Percentiles rank a stretch among this genome's conserved stretches.
These are phyloP conservation scores for Suillus decipiens DNA, from an alignment of 768 basidiomycete genomes.

Conservation along the genomic window DNA sequence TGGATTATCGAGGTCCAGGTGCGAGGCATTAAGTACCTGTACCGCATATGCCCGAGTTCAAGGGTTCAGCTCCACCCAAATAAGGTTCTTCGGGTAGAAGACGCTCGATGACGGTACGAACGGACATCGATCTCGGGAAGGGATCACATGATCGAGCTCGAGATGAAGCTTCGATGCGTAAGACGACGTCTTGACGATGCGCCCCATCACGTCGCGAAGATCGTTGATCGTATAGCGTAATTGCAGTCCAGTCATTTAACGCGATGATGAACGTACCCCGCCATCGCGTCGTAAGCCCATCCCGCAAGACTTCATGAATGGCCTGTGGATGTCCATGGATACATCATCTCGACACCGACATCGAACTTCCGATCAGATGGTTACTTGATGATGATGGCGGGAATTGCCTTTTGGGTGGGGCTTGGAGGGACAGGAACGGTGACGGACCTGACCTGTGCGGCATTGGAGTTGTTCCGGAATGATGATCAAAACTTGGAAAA, in stretches of 20 bases:
- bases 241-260: neutral
- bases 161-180: neutral
- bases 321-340: neutral
- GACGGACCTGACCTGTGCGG: neutral
- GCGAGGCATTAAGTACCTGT: neutral
- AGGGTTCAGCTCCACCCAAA: neutral
- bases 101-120: neutral
- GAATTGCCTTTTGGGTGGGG: conserved; percentile 1
- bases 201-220: neutral
- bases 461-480: neutral
- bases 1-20: neutral
- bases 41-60: neutral
- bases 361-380: neutral
- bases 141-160: neutral
- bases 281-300: conserved; percentile 1
- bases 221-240: neutral
- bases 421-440: neutral
- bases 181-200: conserved; percentile 1
- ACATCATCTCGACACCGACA: neutral
- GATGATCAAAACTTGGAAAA: neutral
- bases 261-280: neutral
- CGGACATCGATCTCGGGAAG: neutral
- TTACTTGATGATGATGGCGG: neutral
- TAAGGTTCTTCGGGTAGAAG: neutral
- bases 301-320: neutral